These are phyloP conservation scores for Aspergillus amoenus DNA, from an alignment of 2,329 filamentous ascomycete genomes.

Conservation along the genomic window DNA sequence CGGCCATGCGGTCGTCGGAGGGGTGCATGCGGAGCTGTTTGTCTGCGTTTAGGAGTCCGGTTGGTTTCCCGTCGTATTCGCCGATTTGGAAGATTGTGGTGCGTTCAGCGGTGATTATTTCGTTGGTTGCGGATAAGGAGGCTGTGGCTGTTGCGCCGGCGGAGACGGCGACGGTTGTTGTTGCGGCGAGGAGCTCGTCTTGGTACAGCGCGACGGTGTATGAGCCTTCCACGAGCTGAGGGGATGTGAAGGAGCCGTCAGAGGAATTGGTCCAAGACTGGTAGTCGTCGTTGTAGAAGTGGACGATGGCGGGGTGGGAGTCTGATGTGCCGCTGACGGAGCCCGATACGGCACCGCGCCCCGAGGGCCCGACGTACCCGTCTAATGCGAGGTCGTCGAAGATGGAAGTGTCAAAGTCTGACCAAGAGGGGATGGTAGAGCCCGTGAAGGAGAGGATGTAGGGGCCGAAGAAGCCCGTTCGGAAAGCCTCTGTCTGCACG, in stretches of 20 bases:
- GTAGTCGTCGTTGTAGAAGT: conserved; percentile 8
- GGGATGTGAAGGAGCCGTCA: neutral
- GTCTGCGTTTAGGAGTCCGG: conserved; percentile 1
- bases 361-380: neutral
- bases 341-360: neutral
- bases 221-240: neutral
- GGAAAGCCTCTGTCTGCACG: conserved; percentile 4
- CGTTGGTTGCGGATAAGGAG: conserved; percentile 1
- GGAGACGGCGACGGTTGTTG: neutral
- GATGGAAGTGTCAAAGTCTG: neutral
- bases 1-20: conserved; percentile 3
- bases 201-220: conserved; percentile 9
- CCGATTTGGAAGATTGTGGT: conserved; percentile 9
- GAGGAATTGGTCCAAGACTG: conserved; percentile 3
- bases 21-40: conserved; percentile 8
- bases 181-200: conserved; percentile 7
- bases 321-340: neutral
- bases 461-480: conserved; percentile 5
- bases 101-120: neutral
- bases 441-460: neutral
- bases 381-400: neutral
- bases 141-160: neutral
- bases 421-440: neutral
- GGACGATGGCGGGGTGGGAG: neutral
- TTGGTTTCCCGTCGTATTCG: conserved; percentile 3